phyloP scores from a whole-genome alignment of 2,329 filamentous ascomycete genomes.

The Penicillium sp. region DNA sequence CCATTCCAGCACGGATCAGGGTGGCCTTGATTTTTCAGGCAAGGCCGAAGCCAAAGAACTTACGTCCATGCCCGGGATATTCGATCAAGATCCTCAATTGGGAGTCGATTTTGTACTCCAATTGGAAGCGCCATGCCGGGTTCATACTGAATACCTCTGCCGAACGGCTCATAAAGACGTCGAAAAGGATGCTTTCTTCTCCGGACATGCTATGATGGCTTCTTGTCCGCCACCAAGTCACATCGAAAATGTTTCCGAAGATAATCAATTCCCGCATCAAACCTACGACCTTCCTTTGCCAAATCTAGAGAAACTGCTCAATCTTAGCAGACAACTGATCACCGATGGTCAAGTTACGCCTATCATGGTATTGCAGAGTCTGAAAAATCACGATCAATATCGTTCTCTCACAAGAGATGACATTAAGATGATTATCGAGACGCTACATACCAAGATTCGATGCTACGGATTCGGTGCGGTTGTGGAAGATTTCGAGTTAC shows the following conservation, averaged over 20 bases:
- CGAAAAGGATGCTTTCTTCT: slow-evolving; percentile 62
- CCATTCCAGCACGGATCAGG: neutral
- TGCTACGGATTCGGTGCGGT: slow-evolving; percentile 83
- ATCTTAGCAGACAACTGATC: slow-evolving; percentile 76
- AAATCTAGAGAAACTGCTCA: slow-evolving; percentile 75
- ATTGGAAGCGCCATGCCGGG: slow-evolving; percentile 52
- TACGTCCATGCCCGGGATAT: slow-evolving; percentile 31
- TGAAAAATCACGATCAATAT: slow-evolving; percentile 69
- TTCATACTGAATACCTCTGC: slow-evolving; percentile 75
- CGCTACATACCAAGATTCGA: slow-evolving; percentile 73
- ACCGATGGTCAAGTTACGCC: slow-evolving; percentile 83
- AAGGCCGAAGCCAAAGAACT: neutral
- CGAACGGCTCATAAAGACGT: slow-evolving; percentile 63
- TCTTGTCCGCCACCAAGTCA: slow-evolving; percentile 73
- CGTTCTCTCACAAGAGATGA: slow-evolving; percentile 63
- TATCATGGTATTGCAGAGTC: slow-evolving; percentile 87
- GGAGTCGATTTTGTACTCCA: slow-evolving; percentile 46
- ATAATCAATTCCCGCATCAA: slow-evolving; percentile 60
- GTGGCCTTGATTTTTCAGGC: slow-evolving; percentile 13
- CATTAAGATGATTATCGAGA: slow-evolving; percentile 66
- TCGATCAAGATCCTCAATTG: slow-evolving; percentile 44
- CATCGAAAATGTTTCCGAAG: slow-evolving; percentile 50
- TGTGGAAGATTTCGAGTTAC: slow-evolving; percentile 62
- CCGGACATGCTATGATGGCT: slow-evolving; percentile 91
- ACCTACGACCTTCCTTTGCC: slow-evolving; percentile 75